phyloP scores from a whole-genome alignment of 768 basidiomycete species.

The Hypholoma fasciculare region DNA sequence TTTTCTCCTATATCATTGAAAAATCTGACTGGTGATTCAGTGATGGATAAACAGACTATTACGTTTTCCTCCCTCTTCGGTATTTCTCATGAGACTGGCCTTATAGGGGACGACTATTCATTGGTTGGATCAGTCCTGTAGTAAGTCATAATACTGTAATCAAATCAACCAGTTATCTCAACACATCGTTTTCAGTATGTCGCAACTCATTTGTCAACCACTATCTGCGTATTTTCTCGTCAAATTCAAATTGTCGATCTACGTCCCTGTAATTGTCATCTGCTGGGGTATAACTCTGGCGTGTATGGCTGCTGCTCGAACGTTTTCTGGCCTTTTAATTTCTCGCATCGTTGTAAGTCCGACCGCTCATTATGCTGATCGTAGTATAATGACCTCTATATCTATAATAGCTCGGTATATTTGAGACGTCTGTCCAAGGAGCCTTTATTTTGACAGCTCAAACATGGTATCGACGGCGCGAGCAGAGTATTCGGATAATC shows the following conservation, averaged over 20 bases:
- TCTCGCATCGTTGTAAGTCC: conserved; percentile 31
- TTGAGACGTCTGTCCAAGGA: conserved; percentile 31
- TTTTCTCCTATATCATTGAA: not conserved
- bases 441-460: conserved; percentile 32
- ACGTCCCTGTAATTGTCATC: conserved; percentile 30
- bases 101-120: conserved; percentile 33
- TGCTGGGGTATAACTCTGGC: conserved; percentile 33
- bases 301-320: conserved; percentile 29
- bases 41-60: conserved; percentile 35
- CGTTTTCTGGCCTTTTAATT: conserved; percentile 29
- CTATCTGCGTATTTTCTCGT: conserved; percentile 32
- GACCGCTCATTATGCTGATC: not conserved
- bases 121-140: conserved; percentile 31
- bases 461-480: conserved; percentile 35
- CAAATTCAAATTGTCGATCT: conserved; percentile 29
- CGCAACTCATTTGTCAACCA: conserved; percentile 32
- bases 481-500: conserved; percentile 33
- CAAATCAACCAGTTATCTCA: not conserved
- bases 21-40: conserved; percentile 7
- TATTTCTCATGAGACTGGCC: conserved; percentile 25
- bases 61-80: conserved; percentile 35
- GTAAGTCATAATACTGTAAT: conserved; percentile 17
- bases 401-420: conserved; percentile 28
- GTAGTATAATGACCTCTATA: not conserved
- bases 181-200: conserved; percentile 21